Percentiles rank a stretch among this genome's conserved stretches.
Evolutionary conservation across 139 green algal genomes (phyloP).

Genomic region (Spirogloea muscicola): DNA sequence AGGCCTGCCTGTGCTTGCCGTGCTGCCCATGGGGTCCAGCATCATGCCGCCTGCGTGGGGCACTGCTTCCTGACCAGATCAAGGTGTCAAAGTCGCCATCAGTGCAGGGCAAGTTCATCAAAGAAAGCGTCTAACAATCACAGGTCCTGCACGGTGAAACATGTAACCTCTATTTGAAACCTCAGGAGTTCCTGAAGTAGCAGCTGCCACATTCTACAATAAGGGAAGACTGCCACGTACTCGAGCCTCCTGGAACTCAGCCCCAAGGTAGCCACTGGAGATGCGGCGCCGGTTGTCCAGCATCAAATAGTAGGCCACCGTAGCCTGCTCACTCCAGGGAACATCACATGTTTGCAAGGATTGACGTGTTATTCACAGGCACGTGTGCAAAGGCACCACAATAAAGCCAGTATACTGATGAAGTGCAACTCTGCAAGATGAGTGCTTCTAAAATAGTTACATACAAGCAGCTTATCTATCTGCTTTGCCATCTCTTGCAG

Average conservation of each 20-base stretch:
- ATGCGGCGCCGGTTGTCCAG: constrained; percentile 47
- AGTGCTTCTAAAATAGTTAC: too few relatives aligned
- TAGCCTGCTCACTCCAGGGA: constrained; percentile 63
- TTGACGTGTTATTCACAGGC: too few relatives aligned
- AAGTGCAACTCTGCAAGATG: too few relatives aligned
- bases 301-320: constrained; percentile 96
- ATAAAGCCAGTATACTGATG: too few relatives aligned
- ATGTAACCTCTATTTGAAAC: neutral
- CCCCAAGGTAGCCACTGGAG: constrained; percentile 42
- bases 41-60: neutral
- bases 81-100: neutral
- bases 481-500: too few relatives aligned
- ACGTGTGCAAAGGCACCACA: too few relatives aligned
- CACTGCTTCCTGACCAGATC: neutral
- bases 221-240: neutral
- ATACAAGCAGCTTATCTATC: too few relatives aligned
- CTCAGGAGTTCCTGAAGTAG: neutral
- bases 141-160: neutral
- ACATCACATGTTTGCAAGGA: too few relatives aligned
- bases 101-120: neutral
- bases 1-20: neutral
- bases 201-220: neutral
- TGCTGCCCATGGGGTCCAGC: neutral
- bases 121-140: neutral
- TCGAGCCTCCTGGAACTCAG: constrained; percentile 34